Evolutionary conservation across 2,329 filamentous ascomycete genomes (phyloP).

Genomic region (Trichocomaceae sp.): DNA sequence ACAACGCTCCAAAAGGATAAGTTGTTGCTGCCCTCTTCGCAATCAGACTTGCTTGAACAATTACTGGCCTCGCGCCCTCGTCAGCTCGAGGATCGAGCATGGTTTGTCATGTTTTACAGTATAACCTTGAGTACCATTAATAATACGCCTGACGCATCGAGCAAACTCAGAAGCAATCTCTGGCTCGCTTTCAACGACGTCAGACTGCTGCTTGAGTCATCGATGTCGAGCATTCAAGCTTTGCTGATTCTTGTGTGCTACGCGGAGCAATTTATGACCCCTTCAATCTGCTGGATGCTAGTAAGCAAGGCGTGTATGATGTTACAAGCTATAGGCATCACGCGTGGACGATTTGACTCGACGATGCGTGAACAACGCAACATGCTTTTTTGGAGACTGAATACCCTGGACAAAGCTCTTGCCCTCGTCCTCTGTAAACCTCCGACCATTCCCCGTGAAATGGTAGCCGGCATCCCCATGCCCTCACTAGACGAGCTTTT

Average conservation of each 20-base stretch:
- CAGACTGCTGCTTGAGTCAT: background rate
- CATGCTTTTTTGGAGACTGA: constrained; percentile 1
- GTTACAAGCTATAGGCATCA: constrained; percentile 2
- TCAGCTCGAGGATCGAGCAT: background rate
- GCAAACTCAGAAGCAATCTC: background rate
- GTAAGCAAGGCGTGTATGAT: background rate
- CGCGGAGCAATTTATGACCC: background rate
- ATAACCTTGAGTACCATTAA: background rate
- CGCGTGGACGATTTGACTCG: background rate
- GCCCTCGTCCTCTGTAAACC: background rate
- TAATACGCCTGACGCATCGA: background rate
- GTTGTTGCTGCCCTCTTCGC: background rate
- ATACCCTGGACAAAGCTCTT: background rate
- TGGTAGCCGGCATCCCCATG: background rate
- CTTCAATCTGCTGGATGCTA: background rate
- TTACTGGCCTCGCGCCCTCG: background rate
- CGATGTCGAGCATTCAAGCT: background rate
- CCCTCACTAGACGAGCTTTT: background rate
- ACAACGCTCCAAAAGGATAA: background rate
- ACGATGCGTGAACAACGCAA: background rate
- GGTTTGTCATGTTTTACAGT: background rate
- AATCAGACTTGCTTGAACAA: background rate
- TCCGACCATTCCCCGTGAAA: background rate
- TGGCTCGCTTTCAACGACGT: background rate
- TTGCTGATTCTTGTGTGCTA: background rate